These are phyloP conservation scores for Cryptosporidium bovis DNA, from an alignment of 169 alveolate species.

Conservation along the genomic window DNA sequence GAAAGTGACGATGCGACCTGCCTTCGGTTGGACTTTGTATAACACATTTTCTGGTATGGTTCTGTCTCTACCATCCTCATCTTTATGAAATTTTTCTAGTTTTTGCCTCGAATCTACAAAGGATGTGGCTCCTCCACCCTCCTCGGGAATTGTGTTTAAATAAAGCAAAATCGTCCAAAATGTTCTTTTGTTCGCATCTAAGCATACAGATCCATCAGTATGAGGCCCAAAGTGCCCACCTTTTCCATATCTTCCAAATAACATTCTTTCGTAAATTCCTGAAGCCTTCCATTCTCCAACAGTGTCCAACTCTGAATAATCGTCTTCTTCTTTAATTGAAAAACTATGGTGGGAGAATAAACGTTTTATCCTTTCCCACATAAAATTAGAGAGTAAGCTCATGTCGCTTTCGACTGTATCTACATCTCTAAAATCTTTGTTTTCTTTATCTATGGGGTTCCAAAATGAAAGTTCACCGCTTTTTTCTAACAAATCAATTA, in stretches of 20 bases:
- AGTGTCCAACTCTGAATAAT: slow-evolving; percentile 40
- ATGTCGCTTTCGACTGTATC: slow-evolving; percentile 67
- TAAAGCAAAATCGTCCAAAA: slow-evolving; percentile 78
- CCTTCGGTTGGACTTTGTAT: slow-evolving; percentile 55
- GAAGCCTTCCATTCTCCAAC: slow-evolving; percentile 54
- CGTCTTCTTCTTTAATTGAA: slow-evolving; percentile 29
- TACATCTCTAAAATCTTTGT: slow-evolving; percentile 44
- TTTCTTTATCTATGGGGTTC: slow-evolving; percentile 33
- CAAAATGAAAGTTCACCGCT: slow-evolving; percentile 63
- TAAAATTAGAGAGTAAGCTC: slow-evolving; percentile 17
- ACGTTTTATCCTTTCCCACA: slow-evolving; percentile 54
- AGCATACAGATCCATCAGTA: slow-evolving; percentile 79
- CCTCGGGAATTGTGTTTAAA: slow-evolving; percentile 72
- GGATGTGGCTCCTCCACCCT: slow-evolving; percentile 63
- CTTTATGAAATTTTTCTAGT: slow-evolving; percentile 17
- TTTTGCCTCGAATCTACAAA: slow-evolving; percentile 28
- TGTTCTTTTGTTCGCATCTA: slow-evolving; percentile 79
- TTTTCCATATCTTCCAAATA: slow-evolving; percentile 76
- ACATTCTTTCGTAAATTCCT: slow-evolving; percentile 49
- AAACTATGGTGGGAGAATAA: slow-evolving; percentile 21
- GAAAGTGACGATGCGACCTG: slow-evolving; percentile 41
- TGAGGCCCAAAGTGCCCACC: slow-evolving; percentile 84
- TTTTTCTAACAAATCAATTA: slow-evolving; percentile 24
- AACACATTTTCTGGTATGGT: slow-evolving; percentile 25
- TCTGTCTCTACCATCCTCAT: slow-evolving; percentile 56